phyloP scores from a whole-genome alignment of 805 yeast species.

The Candida sanyiensis region DNA sequence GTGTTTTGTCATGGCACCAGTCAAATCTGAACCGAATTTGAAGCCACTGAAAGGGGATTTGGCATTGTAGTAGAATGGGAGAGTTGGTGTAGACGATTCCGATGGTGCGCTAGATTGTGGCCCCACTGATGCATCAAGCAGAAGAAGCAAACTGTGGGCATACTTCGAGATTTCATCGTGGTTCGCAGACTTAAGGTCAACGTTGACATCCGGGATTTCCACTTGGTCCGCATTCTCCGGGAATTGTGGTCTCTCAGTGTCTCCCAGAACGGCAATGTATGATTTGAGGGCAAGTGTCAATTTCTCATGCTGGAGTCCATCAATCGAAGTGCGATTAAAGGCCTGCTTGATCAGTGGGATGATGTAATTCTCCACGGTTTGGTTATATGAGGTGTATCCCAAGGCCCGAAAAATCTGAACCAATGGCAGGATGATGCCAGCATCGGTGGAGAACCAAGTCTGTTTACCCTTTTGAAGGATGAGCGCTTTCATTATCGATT shows the following conservation, averaged over 20 bases:
- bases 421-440: conserved; percentile 54
- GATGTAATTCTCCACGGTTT: conserved; percentile 71
- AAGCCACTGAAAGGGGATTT: conserved; percentile 32
- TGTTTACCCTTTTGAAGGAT: conserved; percentile 57
- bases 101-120: conserved; percentile 27
- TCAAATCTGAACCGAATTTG: conserved; percentile 38
- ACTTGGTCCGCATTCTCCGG: conserved; percentile 44
- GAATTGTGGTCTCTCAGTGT: conserved; percentile 64
- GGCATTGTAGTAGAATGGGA: conserved; percentile 31
- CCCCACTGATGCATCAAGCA: conserved; percentile 59
- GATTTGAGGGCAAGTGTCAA: conserved; percentile 64
- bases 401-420: conserved; percentile 71
- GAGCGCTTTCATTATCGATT: conserved; percentile 50
- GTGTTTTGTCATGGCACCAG: conserved; percentile 29
- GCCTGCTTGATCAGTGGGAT: conserved; percentile 60
- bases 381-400: conserved; percentile 75
- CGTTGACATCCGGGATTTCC: conserved; percentile 29
- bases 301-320: conserved; percentile 63
- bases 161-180: conserved; percentile 69
- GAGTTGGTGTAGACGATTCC: conserved; percentile 25
- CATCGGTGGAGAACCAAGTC: conserved; percentile 70
- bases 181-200: conserved; percentile 28
- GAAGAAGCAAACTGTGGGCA: conserved; percentile 47
- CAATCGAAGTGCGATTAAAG: conserved; percentile 54
- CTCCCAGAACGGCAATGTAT: conserved; percentile 65